Percentiles rank a stretch among this genome's conserved stretches.
These are phyloP conservation scores for Sphagnum fallax DNA, from an alignment of 228 moss, liverwort and hornwort species.

Conservation along the genomic window DNA sequence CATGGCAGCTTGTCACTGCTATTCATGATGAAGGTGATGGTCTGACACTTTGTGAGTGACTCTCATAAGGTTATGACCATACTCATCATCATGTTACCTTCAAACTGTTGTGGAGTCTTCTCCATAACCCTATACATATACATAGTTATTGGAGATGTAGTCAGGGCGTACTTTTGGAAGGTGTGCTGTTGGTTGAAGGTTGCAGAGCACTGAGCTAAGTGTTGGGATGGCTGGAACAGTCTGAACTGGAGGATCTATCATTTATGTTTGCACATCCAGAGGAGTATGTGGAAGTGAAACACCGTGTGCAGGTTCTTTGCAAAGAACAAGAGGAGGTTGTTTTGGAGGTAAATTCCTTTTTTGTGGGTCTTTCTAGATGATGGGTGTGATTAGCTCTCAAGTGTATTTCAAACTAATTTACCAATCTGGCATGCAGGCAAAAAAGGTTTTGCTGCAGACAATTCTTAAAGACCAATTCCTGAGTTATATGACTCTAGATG, in stretches of 20 bases:
- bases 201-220: background rate
- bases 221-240: constrained; percentile 37
- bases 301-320: constrained; percentile 49
- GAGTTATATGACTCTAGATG: constrained; percentile 84
- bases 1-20: too few relatives aligned
- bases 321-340: constrained; percentile 92
- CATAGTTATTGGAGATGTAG: too few relatives aligned
- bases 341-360: constrained; percentile 52
- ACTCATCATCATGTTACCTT: too few relatives aligned
- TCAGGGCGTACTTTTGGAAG: too few relatives aligned
- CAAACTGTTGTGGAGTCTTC: too few relatives aligned
- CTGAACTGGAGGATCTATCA: constrained; percentile 91
- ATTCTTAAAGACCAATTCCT: constrained; percentile 87
- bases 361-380: background rate
- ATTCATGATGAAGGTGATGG: too few relatives aligned
- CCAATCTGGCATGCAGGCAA: constrained; percentile 42
- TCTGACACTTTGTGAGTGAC: too few relatives aligned
- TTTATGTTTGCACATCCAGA: constrained; percentile 86
- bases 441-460: constrained; percentile 67
- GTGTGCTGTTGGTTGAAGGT: background rate
- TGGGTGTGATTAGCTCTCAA: constrained; percentile 6
- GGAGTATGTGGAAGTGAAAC: constrained; percentile 67
- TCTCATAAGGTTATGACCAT: too few relatives aligned
- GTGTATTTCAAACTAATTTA: background rate
- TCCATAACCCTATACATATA: too few relatives aligned